Conservation (phyloP, 306 rosid genomes). For the Malus domestica region DNA sequence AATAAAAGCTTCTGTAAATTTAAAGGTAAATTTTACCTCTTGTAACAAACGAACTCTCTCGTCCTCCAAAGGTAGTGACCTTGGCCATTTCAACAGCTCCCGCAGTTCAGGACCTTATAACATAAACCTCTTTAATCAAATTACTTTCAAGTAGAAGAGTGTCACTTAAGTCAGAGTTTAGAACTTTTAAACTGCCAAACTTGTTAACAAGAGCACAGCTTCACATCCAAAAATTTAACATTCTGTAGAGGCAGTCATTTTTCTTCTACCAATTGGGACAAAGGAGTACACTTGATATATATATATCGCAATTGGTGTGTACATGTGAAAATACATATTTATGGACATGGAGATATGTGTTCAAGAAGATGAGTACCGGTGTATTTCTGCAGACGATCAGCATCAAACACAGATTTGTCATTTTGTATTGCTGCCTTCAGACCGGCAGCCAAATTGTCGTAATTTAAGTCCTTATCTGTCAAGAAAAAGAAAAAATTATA, state of each 20-base stretch:
- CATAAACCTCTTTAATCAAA: slow-evolving; percentile 16
- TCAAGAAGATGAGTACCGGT: slow-evolving; percentile 45
- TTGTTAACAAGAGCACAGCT: not conserved
- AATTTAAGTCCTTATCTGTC: slow-evolving; percentile 73
- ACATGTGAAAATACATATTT: not conserved
- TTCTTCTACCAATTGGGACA: not conserved
- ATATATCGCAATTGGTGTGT: not conserved
- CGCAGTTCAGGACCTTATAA: slow-evolving; percentile 69
- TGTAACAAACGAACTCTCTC: slow-evolving; percentile 87
- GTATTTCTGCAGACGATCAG: slow-evolving; percentile 78
- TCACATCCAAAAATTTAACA: not conserved
- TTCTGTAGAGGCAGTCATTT: not conserved
- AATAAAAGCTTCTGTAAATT: not conserved
- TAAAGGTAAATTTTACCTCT: slow-evolving; percentile 46
- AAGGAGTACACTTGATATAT: not conserved
- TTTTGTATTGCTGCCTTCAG: slow-evolving; percentile 64
- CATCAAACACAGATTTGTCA: slow-evolving; percentile 80
- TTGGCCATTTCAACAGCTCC: slow-evolving; percentile 79
- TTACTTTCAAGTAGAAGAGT: not conserved
- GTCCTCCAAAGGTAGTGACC: slow-evolving; percentile 94
- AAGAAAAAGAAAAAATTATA: slow-evolving; percentile 4
- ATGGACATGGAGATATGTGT: slow-evolving; percentile 12
- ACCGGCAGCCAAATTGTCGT: slow-evolving; percentile 77
- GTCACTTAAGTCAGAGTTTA: not conserved
- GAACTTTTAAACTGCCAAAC: not conserved